Evolutionary conservation across 2,329 filamentous ascomycete genomes (phyloP), one percentile per base, ranked within the genome.

Genomic region (Phialemoniopsis sp.): DNA sequence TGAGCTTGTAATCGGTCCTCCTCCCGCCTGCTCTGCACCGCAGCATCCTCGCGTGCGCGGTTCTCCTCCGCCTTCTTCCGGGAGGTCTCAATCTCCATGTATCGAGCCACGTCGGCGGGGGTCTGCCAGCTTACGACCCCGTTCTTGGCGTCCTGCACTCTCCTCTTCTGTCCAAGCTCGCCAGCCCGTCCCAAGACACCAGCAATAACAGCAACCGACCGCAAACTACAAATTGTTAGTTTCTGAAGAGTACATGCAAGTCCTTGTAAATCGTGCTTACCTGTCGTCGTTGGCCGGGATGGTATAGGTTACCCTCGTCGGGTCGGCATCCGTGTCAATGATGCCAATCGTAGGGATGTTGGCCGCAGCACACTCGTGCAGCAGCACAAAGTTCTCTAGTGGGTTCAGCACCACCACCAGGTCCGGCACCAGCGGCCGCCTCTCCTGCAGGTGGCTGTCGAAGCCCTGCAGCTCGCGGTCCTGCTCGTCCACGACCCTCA

Each of bases 221-320:
- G 85, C 50, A 95, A 64, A 78, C 89, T 95, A 44, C 41, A 37
- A 2, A 10, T 19, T 26, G 40, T 62, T 49, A 67, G 58, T 32
- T 15, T 10, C 10, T 16, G 17, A 19, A 18, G 9, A 30, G 6
- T 10, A 26, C 6, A 26, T 26, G 21, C 10, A 6, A 6, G 6
- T 26, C 21, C 13, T 15, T 32, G 12, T 9, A 13, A 5, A 28
- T 19, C 3, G 29, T 14, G 13, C 8, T 9, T 61, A 88, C 85
- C 84, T 89, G 72, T 98, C 93, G 58, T 98, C 93, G 61, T 98
- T 98, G 37, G 89, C 89, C 3, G 93, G 93, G 51, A 98, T 96
- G 13, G 87, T 87, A 59, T 98, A 98, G 4, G 93, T 97, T 37
- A 97, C 89, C 80, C 87, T 91, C 1, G 88, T 88, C 1, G 93